Evolutionary conservation across 2,329 filamentous ascomycete genomes (phyloP).

Genomic region (Camillea tinctor): DNA sequence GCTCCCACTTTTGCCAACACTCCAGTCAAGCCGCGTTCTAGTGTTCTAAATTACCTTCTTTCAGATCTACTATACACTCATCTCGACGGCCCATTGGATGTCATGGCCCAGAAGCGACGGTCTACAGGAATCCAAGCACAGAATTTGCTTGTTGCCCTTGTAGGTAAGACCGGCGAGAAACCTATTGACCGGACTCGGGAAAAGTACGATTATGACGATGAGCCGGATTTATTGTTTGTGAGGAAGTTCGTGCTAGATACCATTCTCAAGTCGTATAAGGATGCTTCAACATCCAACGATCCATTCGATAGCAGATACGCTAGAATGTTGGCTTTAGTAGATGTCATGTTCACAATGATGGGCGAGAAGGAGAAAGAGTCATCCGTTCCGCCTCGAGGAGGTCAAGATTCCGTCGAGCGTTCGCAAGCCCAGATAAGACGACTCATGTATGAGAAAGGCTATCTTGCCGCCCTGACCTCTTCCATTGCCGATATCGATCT

Average conservation of each 20-base stretch:
- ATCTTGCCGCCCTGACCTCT: slow-evolving; percentile 80
- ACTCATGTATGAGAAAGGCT: slow-evolving; percentile 98
- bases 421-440: slow-evolving; percentile 84
- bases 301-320: slow-evolving; percentile 83
- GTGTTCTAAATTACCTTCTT: slow-evolving; percentile 89
- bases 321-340: slow-evolving; percentile 80
- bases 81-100: slow-evolving; percentile 68
- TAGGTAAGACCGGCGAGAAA: slow-evolving; percentile 82
- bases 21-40: slow-evolving; percentile 89
- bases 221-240: slow-evolving; percentile 84
- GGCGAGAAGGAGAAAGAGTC: slow-evolving; percentile 69
- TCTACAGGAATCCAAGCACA: slow-evolving; percentile 84
- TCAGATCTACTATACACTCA: slow-evolving; percentile 70
- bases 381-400: slow-evolving; percentile 38
- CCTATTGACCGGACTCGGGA: slow-evolving; percentile 56
- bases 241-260: slow-evolving; percentile 95
- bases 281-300: slow-evolving; percentile 76
- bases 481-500: slow-evolving; percentile 95
- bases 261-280: slow-evolving; percentile 86
- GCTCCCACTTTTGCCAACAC: slow-evolving; percentile 80
- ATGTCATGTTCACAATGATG: slow-evolving; percentile 91
- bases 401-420: slow-evolving; percentile 38
- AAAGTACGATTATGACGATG: slow-evolving; percentile 68
- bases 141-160: slow-evolving; percentile 80
- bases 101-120: slow-evolving; percentile 78